Base-by-base conservation (phyloP, 2,329 filamentous ascomycete species). In the Microcyclospora pomicola region DNA sequence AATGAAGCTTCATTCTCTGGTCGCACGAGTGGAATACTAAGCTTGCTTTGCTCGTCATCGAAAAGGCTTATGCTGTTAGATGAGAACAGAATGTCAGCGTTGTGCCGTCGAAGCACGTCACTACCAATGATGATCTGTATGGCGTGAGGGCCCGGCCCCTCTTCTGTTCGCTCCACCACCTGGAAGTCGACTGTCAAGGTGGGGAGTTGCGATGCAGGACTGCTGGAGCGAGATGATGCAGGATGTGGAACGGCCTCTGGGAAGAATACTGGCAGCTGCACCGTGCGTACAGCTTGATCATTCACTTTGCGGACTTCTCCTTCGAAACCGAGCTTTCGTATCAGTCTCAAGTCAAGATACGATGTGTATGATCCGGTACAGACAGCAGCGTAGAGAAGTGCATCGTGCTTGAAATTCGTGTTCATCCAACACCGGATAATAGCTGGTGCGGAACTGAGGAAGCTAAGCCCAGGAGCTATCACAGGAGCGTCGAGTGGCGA, bases 401-500 rank as follows among this genome's bases (percentile, higher is more conserved):
- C 81, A 47, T 82, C 79, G 55, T 94, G 88, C 11, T 86, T 88
- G 62, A 93, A 96, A 52, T 84, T 80, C 28, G 79, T 81, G 16
- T 83, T 88, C 49, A 96, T 69, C 87, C 91, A 96, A 65, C 91
- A 98, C 43, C 91, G 80, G 40, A 96, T 83, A 48, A 98, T 94
- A 24, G 86, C 84, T 5, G 91, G 91, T 5, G 93, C 86, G 6
- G 87, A 81, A 10, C 88, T 86, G 12, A 95, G 68, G 37, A 93
- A 73, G 56, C 86, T 85, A 41, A 95, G 69, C 7, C 85, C 84
- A 28, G 86, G 84, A 13, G 87, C 83, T 31, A 88, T 81, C 31
- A 74, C 76, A 16, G 80, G 78, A 16, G 79, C 75, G 38, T 83
- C 77, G 36, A 82, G 60, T 9, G 83, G 77, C 27, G 81, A 83